Percentiles rank a stretch among this genome's conserved stretches.
Conservation (phyloP, 2,329 filamentous ascomycete species). For the Aspergillus sp. region DNA sequence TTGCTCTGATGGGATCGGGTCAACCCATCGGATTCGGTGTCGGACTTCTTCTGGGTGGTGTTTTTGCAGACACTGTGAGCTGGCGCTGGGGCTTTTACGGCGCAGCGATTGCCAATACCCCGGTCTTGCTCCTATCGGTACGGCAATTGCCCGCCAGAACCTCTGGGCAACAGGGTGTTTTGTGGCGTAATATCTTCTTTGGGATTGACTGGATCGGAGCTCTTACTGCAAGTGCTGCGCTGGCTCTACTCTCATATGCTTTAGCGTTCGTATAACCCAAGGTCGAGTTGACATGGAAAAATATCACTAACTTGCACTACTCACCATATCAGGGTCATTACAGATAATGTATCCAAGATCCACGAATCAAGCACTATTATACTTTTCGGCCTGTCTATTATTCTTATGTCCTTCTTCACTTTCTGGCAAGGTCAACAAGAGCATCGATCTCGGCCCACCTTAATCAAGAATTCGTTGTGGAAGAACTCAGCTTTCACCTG, state of each 20-base stretch:
- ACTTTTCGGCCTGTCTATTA: not conserved
- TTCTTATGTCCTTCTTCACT: not conserved
- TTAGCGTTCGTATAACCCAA: not conserved
- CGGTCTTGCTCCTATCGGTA: not conserved
- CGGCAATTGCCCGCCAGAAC: not conserved
- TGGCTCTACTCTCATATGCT: not conserved
- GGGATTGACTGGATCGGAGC: not conserved
- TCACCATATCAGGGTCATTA: not conserved
- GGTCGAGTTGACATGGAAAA: not conserved
- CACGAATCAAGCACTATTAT: not conserved
- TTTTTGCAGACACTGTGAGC: not conserved
- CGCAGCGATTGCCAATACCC: not conserved
- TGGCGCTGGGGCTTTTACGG: not conserved
- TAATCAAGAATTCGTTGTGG: not conserved
- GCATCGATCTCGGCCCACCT: not conserved
- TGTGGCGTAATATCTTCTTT: not conserved
- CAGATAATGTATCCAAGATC: not conserved
- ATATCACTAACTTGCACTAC: not conserved
- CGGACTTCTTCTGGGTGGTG: not conserved
- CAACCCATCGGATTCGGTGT: slow-evolving; percentile 15
- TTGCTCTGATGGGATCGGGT: slow-evolving; percentile 33
- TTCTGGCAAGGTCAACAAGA: not conserved
- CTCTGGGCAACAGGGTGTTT: too few relatives aligned
- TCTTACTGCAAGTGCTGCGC: not conserved
- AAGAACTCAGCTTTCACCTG: not conserved